These are phyloP conservation scores for Metschnikowia arizonensis DNA, from an alignment of 805 yeast genomes.

Conservation along the genomic window DNA sequence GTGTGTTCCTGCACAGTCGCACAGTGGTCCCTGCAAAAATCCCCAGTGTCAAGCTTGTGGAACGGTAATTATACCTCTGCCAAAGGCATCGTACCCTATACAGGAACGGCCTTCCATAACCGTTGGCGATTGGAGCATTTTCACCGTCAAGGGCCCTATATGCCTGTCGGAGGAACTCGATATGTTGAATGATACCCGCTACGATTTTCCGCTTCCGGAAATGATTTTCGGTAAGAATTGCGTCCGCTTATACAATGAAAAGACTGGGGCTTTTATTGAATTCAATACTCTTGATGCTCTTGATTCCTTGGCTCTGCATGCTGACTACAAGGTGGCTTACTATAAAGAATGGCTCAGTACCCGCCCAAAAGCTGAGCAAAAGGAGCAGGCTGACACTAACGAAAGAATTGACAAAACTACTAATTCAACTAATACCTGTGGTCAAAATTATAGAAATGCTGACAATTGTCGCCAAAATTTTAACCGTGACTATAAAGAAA, in stretches of 20 bases:
- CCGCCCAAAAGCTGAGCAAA: slow-evolving; percentile 20
- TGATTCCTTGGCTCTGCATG: slow-evolving; percentile 33
- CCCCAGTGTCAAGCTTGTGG: slow-evolving; percentile 65
- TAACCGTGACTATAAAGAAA: not conserved
- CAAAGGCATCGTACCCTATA: slow-evolving; percentile 59
- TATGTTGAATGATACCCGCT: slow-evolving; percentile 49
- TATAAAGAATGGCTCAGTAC: slow-evolving; percentile 73
- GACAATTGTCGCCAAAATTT: not conserved
- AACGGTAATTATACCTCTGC: slow-evolving; percentile 72
- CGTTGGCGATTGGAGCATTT: slow-evolving; percentile 71
- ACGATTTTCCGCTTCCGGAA: slow-evolving; percentile 86
- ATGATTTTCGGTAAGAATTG: slow-evolving; percentile 91
- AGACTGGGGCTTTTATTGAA: slow-evolving; percentile 42
- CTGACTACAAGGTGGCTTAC: slow-evolving; percentile 63
- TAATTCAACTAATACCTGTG: too few relatives aligned
- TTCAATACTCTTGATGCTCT: slow-evolving; percentile 78
- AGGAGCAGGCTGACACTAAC: not conserved
- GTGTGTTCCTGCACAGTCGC: slow-evolving; percentile 43
- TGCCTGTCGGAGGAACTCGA: slow-evolving; percentile 72
- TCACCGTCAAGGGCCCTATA: slow-evolving; percentile 72
- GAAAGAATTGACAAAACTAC: too few relatives aligned
- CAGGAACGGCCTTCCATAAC: slow-evolving; percentile 66
- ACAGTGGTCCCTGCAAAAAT: slow-evolving; percentile 33
- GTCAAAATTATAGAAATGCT: too few relatives aligned
- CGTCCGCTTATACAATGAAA: slow-evolving; percentile 47